A percentile compares a stretch with the other conserved stretches of the same genome.
Conservation (phyloP, 1,284 basidiomycete species). For the Pyrrhoderma noxium region DNA sequence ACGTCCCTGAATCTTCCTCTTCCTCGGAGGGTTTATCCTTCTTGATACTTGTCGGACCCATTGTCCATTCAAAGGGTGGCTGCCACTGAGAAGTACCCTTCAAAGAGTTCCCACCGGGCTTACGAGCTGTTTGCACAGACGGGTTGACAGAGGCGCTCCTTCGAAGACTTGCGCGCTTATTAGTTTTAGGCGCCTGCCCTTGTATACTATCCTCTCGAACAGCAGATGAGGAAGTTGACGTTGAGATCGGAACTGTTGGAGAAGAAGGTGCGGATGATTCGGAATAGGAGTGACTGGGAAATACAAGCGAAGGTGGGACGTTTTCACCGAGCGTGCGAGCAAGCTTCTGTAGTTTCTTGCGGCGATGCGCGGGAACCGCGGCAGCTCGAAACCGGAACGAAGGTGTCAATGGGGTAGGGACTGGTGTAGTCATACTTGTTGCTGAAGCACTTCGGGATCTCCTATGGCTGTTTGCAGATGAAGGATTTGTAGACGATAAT, state of each 20-base stretch:
- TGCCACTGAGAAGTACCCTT: conserved; percentile 12
- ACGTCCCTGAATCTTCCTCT: background rate
- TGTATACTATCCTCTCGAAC: background rate
- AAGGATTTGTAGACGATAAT: background rate
- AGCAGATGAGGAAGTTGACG: background rate
- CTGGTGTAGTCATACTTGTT: conserved; percentile 6
- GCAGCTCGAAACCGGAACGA: conserved; percentile 20
- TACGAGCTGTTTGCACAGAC: background rate
- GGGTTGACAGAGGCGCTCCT: conserved; percentile 6
- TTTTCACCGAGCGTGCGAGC: conserved; percentile 46
- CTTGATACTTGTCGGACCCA: conserved; percentile 3
- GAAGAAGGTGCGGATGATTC: background rate
- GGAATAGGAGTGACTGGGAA: conserved; percentile 19
- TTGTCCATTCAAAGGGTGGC: conserved; percentile 13
- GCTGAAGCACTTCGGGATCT: conserved; percentile 12
- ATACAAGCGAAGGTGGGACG: conserved; percentile 46
- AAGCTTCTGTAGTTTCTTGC: conserved; percentile 42
- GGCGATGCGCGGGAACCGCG: conserved; percentile 23
- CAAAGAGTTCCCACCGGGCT: background rate
- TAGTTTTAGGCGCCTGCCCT: background rate
- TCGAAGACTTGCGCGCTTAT: background rate
- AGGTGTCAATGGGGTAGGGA: conserved; percentile 24
- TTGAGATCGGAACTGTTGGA: background rate
- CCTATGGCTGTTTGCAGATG: background rate
- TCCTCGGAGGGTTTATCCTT: conserved; percentile 3